Percentiles rank a stretch among this genome's conserved stretches.
Evolutionary conservation across 768 basidiomycete species (phyloP).

Genomic region (Termitomyces sp.): DNA sequence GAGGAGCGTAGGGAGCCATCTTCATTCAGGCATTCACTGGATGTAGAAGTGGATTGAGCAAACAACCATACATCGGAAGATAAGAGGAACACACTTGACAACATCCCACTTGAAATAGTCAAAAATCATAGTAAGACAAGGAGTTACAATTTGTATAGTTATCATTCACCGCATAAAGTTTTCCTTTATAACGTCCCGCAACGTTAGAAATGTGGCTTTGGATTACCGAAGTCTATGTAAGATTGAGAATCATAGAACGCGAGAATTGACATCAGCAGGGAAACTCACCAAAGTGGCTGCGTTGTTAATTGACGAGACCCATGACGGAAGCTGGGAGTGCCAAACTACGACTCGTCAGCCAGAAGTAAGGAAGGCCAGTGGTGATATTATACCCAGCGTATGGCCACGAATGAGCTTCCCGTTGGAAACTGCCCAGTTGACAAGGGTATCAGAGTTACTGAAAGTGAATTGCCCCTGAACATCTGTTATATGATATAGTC

Average conservation of each 20-base stretch:
- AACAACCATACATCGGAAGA: background rate
- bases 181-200: conserved; percentile 40
- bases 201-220: conserved; percentile 41
- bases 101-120: conserved; percentile 32
- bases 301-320: conserved; percentile 33
- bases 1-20: background rate
- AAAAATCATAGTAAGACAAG: background rate
- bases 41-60: background rate
- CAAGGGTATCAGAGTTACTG: conserved; percentile 27
- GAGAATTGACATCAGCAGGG: background rate
- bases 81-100: conserved; percentile 27
- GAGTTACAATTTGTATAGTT: background rate
- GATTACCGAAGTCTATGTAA: conserved; percentile 31
- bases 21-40: conserved; percentile 40
- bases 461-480: conserved; percentile 25
- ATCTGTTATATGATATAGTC: conserved; percentile 7
- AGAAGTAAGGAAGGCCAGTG: background rate
- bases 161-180: conserved; percentile 29
- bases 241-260: background rate
- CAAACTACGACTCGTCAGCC: conserved; percentile 15
- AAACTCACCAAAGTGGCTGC: conserved; percentile 27
- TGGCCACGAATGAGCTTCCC: conserved; percentile 37
- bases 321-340: conserved; percentile 35
- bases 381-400: conserved; percentile 23
- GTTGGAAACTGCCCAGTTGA: conserved; percentile 34